Evolutionary conservation across 331 rosid genomes (phyloP).

Genomic region (Malus hybrid): DNA sequence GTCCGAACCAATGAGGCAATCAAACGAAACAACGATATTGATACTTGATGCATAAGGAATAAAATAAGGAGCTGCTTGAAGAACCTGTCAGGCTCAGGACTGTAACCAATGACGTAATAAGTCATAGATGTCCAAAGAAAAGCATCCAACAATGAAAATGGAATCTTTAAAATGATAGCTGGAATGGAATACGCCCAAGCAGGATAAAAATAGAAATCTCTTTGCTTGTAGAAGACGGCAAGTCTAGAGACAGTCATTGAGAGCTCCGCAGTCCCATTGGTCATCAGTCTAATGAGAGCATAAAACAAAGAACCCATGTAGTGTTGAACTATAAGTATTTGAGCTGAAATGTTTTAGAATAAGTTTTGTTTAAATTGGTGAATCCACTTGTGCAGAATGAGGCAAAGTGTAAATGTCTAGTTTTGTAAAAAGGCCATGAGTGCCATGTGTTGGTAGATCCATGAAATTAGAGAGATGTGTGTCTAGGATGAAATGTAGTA

Average conservation of each 20-base stretch:
- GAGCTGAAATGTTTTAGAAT: too few relatives aligned
- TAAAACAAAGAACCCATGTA: slow-evolving; percentile 40
- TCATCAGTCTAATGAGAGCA: slow-evolving; percentile 22
- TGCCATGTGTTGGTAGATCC: too few relatives aligned
- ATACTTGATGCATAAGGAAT: slow-evolving; percentile 22
- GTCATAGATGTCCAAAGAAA: slow-evolving; percentile 45
- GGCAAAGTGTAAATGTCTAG: too few relatives aligned
- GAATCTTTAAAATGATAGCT: slow-evolving; percentile 17
- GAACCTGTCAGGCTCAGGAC: slow-evolving; percentile 30
- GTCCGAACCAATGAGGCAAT: slow-evolving; percentile 14
- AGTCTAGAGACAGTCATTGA: slow-evolving; percentile 36
- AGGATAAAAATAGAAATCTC: slow-evolving; percentile 47
- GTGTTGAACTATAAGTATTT: too few relatives aligned
- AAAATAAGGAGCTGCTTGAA: slow-evolving; percentile 18
- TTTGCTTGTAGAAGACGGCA: slow-evolving; percentile 54
- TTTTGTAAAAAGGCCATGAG: too few relatives aligned
- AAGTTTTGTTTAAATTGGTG: too few relatives aligned
- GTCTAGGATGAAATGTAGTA: too few relatives aligned
- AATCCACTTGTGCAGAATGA: too few relatives aligned
- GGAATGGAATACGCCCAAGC: slow-evolving; percentile 46
- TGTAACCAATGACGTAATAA: slow-evolving; percentile 43
- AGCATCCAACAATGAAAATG: slow-evolving; percentile 22
- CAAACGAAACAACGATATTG: slow-evolving; percentile 14
- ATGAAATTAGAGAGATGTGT: too few relatives aligned
- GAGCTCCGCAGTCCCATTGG: slow-evolving; percentile 40